These are phyloP conservation scores for Sclerotinia nivalis DNA, from an alignment of 2,329 filamentous ascomycete genomes.

Conservation along the genomic window DNA sequence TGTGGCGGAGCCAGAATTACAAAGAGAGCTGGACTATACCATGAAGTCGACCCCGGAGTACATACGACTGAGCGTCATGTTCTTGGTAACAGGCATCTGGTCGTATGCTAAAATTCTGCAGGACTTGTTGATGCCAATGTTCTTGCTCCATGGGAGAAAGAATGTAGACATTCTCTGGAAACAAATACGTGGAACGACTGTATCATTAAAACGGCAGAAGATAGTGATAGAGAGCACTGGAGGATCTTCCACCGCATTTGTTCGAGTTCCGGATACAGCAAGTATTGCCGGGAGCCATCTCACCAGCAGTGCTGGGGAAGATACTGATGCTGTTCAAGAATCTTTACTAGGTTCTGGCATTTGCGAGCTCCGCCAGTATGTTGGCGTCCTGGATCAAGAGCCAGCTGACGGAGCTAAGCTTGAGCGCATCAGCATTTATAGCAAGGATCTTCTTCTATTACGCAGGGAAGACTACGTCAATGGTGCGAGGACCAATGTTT, in stretches of 20 bases:
- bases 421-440: constrained; percentile 49
- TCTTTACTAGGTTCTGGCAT: constrained; percentile 15
- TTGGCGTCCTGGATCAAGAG: constrained; percentile 42
- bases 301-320: neutral
- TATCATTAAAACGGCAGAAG: constrained; percentile 36
- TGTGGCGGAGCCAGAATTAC: constrained; percentile 49
- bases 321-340: constrained; percentile 5
- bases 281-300: neutral
- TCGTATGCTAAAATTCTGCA: constrained; percentile 24
- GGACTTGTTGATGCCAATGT: constrained; percentile 24
- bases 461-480: constrained; percentile 32
- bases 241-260: constrained; percentile 52
- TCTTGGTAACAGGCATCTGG: constrained; percentile 37
- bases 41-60: constrained; percentile 12
- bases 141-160: constrained; percentile 41
- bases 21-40: constrained; percentile 46
- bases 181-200: constrained; percentile 20
- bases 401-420: constrained; percentile 46
- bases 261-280: constrained; percentile 28
- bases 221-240: constrained; percentile 51
- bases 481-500: constrained; percentile 48
- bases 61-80: constrained; percentile 42
- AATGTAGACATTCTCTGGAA: constrained; percentile 14
- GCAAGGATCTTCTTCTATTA: constrained; percentile 47
- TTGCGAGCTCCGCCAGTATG: constrained; percentile 19